phyloP scores from a whole-genome alignment of 371 early-diverging fungal species.

The Encephalitozoon intestinalis region DNA sequence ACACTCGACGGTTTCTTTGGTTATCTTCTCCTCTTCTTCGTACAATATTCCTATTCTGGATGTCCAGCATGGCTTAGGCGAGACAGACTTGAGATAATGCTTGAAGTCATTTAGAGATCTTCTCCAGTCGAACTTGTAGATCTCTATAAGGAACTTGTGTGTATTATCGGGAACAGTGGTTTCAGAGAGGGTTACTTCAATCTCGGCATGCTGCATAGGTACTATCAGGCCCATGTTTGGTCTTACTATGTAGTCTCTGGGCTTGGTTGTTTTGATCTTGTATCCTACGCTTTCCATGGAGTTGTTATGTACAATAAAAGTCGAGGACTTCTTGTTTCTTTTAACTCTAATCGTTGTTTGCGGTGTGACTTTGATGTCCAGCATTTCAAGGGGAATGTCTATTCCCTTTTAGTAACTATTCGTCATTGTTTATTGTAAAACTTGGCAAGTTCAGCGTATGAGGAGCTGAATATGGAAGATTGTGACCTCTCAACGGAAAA shows the following conservation, averaged over 20 bases:
- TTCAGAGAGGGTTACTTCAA: conserved; percentile 30
- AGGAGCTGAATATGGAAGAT: neutral
- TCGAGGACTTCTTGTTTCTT: neutral
- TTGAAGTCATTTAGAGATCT: conserved; percentile 23
- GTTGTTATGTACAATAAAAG: conserved; percentile 16
- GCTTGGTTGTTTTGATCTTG: conserved; percentile 91
- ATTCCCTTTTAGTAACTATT: neutral
- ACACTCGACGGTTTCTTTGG: neutral
- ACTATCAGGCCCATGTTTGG: conserved; percentile 80
- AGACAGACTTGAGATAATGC: conserved; percentile 23
- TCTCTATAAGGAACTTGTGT: conserved; percentile 45
- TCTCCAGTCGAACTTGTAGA: conserved; percentile 44
- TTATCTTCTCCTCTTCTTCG: neutral
- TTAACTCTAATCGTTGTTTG: neutral
- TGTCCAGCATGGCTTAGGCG: neutral
- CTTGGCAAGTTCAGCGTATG: neutral
- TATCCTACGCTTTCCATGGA: conserved; percentile 61
- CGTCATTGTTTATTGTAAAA: neutral
- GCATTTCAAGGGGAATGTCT: neutral
- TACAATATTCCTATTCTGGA: conserved; percentile 11
- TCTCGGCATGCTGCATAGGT: conserved; percentile 56
- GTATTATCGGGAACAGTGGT: neutral
- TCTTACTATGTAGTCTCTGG: conserved; percentile 84
- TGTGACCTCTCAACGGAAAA: neutral
- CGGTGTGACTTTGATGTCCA: conserved; percentile 19